Base-by-base conservation (phyloP, 1,284 basidiomycete species). In the Boletellus dicymbophilus region DNA sequence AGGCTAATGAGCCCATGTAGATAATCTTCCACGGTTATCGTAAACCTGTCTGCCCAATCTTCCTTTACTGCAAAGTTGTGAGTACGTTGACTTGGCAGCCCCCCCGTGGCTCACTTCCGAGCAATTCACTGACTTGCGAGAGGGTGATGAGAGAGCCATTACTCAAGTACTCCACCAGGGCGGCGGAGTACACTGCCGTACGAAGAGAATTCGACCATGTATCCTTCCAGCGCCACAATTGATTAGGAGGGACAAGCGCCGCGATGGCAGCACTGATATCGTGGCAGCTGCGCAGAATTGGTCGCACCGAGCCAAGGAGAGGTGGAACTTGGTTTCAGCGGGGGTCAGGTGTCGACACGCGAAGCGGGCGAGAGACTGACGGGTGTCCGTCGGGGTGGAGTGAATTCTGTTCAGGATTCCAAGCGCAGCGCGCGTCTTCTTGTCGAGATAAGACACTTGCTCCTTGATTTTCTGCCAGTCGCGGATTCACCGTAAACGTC, bases 181-280 rank as follows among this genome's bases (percentile, higher is more conserved):
- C 79, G 2, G 82, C 80, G 25, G 81, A 77, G 61, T 86, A 93
- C 1, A 90, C 76, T 13, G 81, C 79, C 16, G 77, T 78, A 36
- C 84, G 74, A 37, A 88, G 63, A 16, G 84, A 83, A 58, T 79
- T 81, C 3, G 78, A 76, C 87, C 85, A 90, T 79, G 85, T 83
- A 26, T 88, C 85, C 62, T 85, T 88, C 85, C 85, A 93, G 53
- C 83, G 77, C 88, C 90, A 93, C 58, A 88, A 86, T 58, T 92
- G 85, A 56, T 86, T 80, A 22, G 75, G 72, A 31, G 88, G 90
- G 30, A 88, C 72, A 27, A 84, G 69, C 5, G 61, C 66, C 6
- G 80, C 80, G 11, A 91, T 66, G 3, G 73, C 72, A 25, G 71
- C 71, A n/a, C 68, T 78, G 3, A 74, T 76, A 21, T 77, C 78